Conservation (phyloP, 805 yeast genomes). For the Monosporozyma solicola region DNA sequence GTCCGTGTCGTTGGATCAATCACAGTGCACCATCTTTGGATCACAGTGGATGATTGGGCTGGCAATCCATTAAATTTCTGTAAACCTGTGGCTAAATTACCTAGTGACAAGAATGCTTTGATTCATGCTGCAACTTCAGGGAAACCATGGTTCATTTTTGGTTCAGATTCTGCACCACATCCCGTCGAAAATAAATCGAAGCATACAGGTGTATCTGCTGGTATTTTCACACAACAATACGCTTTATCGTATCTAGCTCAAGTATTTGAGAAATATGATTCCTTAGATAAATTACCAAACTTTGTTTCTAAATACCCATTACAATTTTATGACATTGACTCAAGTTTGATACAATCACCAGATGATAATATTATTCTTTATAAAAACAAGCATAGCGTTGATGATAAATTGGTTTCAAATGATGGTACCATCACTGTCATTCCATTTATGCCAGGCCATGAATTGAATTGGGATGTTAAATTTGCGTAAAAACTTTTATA, state of each 20-base stretch:
- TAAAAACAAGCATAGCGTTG: conserved; percentile 45
- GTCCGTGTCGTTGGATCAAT: conserved; percentile 80
- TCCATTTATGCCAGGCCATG: conserved; percentile 81
- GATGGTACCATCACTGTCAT: conserved; percentile 44
- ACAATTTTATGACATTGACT: conserved; percentile 54
- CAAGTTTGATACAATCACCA: conserved; percentile 33
- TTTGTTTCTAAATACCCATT: conserved; percentile 75
- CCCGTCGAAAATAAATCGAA: conserved; percentile 70
- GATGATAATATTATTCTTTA: conserved; percentile 47
- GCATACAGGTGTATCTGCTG: conserved; percentile 89
- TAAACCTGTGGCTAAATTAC: conserved; percentile 95
- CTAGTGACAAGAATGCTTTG: conserved; percentile 71
- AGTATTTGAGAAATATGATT: conserved; percentile 59
- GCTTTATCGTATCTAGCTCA: conserved; percentile 81
- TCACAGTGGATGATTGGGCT: conserved; percentile 93
- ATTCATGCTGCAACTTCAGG: conserved; percentile 87
- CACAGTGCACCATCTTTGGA: conserved; percentile 87
- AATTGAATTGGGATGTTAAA: conserved; percentile 60
- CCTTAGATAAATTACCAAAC: conserved; percentile 54
- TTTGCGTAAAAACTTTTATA: conserved; percentile 32
- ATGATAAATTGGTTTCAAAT: conserved; percentile 40
- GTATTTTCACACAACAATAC: conserved; percentile 84
- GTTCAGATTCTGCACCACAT: conserved; percentile 98
- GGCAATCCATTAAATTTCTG: conserved; percentile 93
- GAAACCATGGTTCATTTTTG: conserved; percentile 86